phyloP scores from a whole-genome alignment of 2,329 filamentous ascomycete genomes.

The Hypoxylon rubiginosum region DNA sequence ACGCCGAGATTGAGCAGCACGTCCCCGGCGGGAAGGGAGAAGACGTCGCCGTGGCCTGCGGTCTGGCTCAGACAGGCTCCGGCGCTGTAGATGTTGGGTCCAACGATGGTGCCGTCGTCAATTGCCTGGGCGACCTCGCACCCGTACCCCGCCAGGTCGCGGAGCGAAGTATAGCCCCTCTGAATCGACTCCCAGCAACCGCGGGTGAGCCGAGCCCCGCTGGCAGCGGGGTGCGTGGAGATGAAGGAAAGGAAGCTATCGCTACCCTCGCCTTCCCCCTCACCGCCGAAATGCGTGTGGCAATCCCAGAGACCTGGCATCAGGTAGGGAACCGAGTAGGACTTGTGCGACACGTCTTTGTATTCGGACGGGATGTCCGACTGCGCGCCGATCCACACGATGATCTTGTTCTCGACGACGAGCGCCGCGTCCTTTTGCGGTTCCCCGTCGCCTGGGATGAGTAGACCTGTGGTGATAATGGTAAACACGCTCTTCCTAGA shows the following conservation, averaged over 20 bases:
- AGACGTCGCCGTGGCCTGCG: constrained; percentile 55
- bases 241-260: constrained; percentile 42
- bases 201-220: constrained; percentile 52
- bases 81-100: constrained; percentile 52
- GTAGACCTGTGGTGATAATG: constrained; percentile 52
- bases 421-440: constrained; percentile 53
- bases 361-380: constrained; percentile 50
- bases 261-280: constrained; percentile 34
- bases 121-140: constrained; percentile 52
- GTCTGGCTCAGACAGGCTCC: constrained; percentile 54
- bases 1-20: constrained; percentile 55
- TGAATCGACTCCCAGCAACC: constrained; percentile 57
- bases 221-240: constrained; percentile 49
- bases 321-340: constrained; percentile 48
- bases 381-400: constrained; percentile 56
- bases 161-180: constrained; percentile 55
- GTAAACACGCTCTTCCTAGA: constrained; percentile 50
- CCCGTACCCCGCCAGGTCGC: constrained; percentile 53
- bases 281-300: constrained; percentile 52
- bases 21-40: constrained; percentile 53
- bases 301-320: constrained; percentile 56
- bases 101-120: constrained; percentile 52
- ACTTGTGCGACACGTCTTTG: constrained; percentile 46
- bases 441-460: constrained; percentile 57
- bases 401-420: constrained; percentile 54